Evolutionary conservation across 2,329 filamentous ascomycete genomes (phyloP), one percentile per base, ranked within the genome.

Genomic region (Epichloe baconii): DNA sequence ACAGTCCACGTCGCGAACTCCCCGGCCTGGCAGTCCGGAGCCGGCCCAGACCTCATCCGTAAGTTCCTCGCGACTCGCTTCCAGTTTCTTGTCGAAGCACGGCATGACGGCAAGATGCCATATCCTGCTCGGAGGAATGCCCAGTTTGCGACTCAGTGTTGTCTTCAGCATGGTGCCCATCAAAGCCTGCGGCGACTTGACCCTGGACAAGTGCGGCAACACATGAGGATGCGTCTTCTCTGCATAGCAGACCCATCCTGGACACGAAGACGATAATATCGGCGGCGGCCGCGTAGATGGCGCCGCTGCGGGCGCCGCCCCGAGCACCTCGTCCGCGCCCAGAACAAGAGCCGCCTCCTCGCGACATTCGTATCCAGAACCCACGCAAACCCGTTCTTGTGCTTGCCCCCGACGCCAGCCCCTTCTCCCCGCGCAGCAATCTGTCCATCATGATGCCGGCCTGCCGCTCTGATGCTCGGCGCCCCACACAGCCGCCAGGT

Each of bases 61-160:
- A 40, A 98, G 78, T 67, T 98, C 93, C 66, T 89, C 85, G 49
- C 93, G 83, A 59, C 89, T 95, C 6, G 93, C 93, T 70, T 98
- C 93, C 31, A 98, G 78, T 68, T 98, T 98, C 74, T 98, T 98
- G 67, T 98, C 93, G 66, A 98, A 97, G 67, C 93, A 98, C 19
- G 93, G 93, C 93, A 98, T 98, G 44, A 98, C 77, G 12, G 91
- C 88, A 49, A 97, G 69, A 67, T 97, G 91, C 88, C 91, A 98
- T 64, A 98, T 89, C 58, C 83, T 80, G 55, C 83, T 82, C 0
- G 89, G 85, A 1, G 83, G 68, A 47, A 96, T 81, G 36, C 80
- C 80, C 55, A 90, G 76, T 49, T 73, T 77, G 57, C 79, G 80
- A 66, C 85, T 88, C 37, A 98, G 71, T 0, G 86, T 80, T 0